Evolutionary conservation across 495 filamentous ascomycete genomes (phyloP).

Genomic region (Neurospora sp.): DNA sequence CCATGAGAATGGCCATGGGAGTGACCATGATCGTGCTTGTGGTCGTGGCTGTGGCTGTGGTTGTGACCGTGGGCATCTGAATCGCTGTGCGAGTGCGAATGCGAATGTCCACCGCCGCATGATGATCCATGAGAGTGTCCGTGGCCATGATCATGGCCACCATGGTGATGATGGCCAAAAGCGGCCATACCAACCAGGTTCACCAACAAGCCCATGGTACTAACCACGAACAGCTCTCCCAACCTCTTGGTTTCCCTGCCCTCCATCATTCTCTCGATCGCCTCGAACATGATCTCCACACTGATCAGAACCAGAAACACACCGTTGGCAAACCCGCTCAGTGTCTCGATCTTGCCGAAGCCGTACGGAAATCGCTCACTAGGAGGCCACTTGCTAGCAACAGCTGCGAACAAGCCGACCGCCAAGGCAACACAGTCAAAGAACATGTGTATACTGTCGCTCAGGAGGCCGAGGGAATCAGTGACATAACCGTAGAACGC

Average conservation of each 20-base stretch:
- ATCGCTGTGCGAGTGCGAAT: constrained; percentile 52
- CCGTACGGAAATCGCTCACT: constrained; percentile 85
- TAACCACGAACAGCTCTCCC: constrained; percentile 79
- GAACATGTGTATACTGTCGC: constrained; percentile 99
- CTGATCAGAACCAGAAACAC: constrained; percentile 95
- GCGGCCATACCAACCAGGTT: constrained; percentile 88
- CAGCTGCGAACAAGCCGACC: constrained; percentile 86
- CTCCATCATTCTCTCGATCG: constrained; percentile 73
- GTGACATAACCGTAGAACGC: constrained; percentile 87
- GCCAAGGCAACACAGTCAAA: constrained; percentile 93
- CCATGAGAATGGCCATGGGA: constrained; percentile 28
- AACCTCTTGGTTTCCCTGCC: constrained; percentile 75
- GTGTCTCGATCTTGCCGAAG: constrained; percentile 91
- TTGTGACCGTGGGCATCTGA: constrained; percentile 29
- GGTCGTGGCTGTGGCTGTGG: constrained; percentile 16
- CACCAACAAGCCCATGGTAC: constrained; percentile 70
- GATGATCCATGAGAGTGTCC: constrained; percentile 24
- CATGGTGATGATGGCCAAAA: constrained; percentile 65
- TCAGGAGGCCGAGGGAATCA: constrained; percentile 85
- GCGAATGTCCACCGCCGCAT: constrained; percentile 26
- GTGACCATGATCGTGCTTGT: constrained; percentile 23
- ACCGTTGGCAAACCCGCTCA: constrained; percentile 94
- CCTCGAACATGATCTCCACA: constrained; percentile 93
- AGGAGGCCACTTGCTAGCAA: constrained; percentile 95
- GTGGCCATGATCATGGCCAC: constrained; percentile 54